Conservation (phyloP, 169 alveolate species). For the Plasmodium coatneyi region DNA sequence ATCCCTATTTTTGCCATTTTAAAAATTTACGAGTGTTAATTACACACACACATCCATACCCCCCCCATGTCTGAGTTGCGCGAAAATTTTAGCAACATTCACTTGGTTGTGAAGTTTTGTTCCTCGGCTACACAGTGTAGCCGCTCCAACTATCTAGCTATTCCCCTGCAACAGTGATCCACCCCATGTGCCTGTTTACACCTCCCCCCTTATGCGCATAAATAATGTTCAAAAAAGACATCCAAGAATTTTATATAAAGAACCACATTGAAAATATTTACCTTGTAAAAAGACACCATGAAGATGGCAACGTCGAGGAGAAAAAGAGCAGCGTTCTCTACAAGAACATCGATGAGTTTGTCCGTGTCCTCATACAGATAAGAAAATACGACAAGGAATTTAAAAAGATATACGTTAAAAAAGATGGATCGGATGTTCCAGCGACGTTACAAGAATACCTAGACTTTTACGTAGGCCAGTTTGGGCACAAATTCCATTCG, state of each 20-base stretch:
- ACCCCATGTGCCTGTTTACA: neutral
- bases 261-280: slow-evolving; percentile 32
- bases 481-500: slow-evolving; percentile 70
- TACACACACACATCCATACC: neutral
- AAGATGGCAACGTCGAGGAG: slow-evolving; percentile 23
- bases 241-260: slow-evolving; percentile 36
- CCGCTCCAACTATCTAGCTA: neutral
- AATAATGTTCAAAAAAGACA: slow-evolving; percentile 64
- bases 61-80: neutral
- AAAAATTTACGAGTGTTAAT: neutral
- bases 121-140: neutral
- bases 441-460: slow-evolving; percentile 29
- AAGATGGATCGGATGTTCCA: slow-evolving; percentile 1
- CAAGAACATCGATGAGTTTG: slow-evolving; percentile 40
- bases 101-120: slow-evolving; percentile 1
- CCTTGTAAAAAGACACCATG: slow-evolving; percentile 55
- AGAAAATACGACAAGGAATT: slow-evolving; percentile 53
- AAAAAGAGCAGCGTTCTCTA: slow-evolving; percentile 53
- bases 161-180: neutral
- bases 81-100: neutral
- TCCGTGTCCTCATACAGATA: slow-evolving; percentile 34
- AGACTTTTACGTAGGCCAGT: slow-evolving; percentile 28
- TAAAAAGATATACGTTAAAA: slow-evolving; percentile 27
- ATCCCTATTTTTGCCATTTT: neutral
- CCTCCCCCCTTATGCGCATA: neutral